These are phyloP conservation scores for Bryoglossum gracile DNA, from an alignment of 495 filamentous ascomycete genomes.

Conservation along the genomic window DNA sequence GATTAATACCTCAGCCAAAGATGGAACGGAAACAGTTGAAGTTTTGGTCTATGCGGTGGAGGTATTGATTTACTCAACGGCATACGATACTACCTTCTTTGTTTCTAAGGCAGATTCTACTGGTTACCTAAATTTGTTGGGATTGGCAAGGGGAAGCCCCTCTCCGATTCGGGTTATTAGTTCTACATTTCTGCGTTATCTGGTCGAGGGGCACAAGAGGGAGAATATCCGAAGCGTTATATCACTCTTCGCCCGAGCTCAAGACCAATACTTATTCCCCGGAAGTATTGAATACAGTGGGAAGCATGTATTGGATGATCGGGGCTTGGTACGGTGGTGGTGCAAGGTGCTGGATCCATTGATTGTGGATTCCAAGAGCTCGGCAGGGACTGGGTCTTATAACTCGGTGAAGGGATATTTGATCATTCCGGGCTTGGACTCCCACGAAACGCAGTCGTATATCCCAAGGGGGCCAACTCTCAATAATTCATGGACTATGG, in stretches of 20 bases:
- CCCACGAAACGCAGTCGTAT: constrained; percentile 62
- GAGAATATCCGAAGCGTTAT: constrained; percentile 68
- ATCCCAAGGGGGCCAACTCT: constrained; percentile 27
- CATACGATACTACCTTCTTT: constrained; percentile 77
- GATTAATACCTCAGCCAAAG: constrained; percentile 28
- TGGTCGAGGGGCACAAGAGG: constrained; percentile 59
- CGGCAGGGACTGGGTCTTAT: constrained; percentile 19
- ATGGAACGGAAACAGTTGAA: constrained; percentile 25
- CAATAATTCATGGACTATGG: constrained; percentile 44
- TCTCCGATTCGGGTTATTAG: constrained; percentile 69
- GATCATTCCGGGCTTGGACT: constrained; percentile 78
- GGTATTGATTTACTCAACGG: constrained; percentile 64
- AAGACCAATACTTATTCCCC: constrained; percentile 92
- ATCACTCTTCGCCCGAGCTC: constrained; percentile 86
- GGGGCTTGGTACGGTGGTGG: constrained; percentile 92
- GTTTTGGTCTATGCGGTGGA: constrained; percentile 62
- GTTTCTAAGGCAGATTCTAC: constrained; percentile 97
- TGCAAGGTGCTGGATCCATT: constrained; percentile 78
- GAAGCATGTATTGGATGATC: constrained; percentile 93
- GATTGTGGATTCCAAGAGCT: constrained; percentile 30
- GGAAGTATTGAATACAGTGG: constrained; percentile 75
- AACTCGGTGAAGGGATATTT: constrained; percentile 61
- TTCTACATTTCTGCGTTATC: constrained; percentile 65
- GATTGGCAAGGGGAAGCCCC: constrained; percentile 49
- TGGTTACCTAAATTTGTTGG: constrained; percentile 66